phyloP scores from a whole-genome alignment of 2,329 filamentous ascomycete genomes.

The Fusarium anthophilum region DNA sequence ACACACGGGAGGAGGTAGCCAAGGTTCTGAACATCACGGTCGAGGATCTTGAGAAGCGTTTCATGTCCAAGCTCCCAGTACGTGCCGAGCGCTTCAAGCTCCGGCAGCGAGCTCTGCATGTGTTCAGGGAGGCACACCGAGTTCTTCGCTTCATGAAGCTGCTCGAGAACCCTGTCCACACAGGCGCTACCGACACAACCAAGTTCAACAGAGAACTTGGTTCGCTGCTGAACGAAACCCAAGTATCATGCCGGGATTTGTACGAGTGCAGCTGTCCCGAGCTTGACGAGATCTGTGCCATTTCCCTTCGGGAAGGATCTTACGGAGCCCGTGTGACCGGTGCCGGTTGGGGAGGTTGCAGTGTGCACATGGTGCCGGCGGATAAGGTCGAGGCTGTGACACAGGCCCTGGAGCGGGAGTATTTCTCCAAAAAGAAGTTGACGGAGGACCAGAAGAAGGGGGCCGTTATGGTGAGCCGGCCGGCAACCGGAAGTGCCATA shows the following conservation, averaged over 20 bases:
- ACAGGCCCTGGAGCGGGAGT: constrained; percentile 80
- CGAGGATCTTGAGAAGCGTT: constrained; percentile 76
- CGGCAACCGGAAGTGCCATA: constrained; percentile 76
- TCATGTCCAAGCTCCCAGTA: constrained; percentile 89
- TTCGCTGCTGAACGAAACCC: constrained; percentile 86
- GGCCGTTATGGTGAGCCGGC: constrained; percentile 89
- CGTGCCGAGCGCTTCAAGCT: constrained; percentile 89
- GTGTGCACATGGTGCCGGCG: constrained; percentile 88
- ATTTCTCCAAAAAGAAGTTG: constrained; percentile 75
- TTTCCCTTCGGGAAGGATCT: constrained; percentile 80
- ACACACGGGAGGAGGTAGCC: constrained; percentile 87
- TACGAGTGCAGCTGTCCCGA: constrained; percentile 95
- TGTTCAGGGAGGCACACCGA: constrained; percentile 87
- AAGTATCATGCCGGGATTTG: constrained; percentile 83
- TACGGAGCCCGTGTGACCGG: constrained; percentile 90
- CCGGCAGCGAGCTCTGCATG: constrained; percentile 86
- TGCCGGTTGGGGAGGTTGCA: constrained; percentile 97
- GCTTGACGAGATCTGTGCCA: constrained; percentile 86
- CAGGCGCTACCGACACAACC: constrained; percentile 60
- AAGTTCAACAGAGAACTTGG: constrained; percentile 76
- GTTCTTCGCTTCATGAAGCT: constrained; percentile 85
- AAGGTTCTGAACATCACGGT: constrained; percentile 74
- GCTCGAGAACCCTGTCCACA: constrained; percentile 64
- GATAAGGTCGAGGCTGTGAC: constrained; percentile 83
- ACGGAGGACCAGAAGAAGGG: constrained; percentile 77